Base-by-base conservation (phyloP, 495 filamentous ascomycete genomes). In the Platismatia glauca region DNA sequence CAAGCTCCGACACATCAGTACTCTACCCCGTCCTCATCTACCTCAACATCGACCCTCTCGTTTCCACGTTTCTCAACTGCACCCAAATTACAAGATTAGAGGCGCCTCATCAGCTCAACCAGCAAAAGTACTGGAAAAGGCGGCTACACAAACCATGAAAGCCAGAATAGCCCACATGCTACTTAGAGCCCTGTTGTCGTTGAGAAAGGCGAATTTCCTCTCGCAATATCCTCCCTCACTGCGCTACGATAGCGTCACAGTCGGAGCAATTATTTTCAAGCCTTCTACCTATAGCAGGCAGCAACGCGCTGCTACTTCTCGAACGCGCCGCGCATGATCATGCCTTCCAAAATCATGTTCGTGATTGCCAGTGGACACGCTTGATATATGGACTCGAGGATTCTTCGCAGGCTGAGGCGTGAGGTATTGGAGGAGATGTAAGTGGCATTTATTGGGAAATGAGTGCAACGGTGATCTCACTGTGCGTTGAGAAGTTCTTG, bases 321-420 rank as follows among this genome's bases (percentile, higher is more conserved):
- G 65, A 67, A 60, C 56, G 62, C 44, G 56, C 62, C 16, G 38
- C 65, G 24, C 44, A 65, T 12, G 65, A 67, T 8, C 34, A 22
- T 35, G 22, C 35, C 0, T 60, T 55, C 33, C 44, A 56, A 7
- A 37, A 56, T n/a, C 18, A 24, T 41, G 11, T 67, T 53, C 29
- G 65, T 60, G 18, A 56, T 67, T 12, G 62, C 65, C 1, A 33
- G 55, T 27, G 63, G 65, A 0, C 59, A 65, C 34, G 57, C 60
- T 13, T 62, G 57, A 15, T 33, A 60, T 7, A 39, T 13, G 1
- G 65, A 64, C 39, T 3, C 8, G 18, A 65, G 33, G 11, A 60
- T 67, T 16, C 13, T 46, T 4, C 22, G 55, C 27, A 46, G 31
- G 1, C 11, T 67, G 4, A 56, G 56, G 7, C 34, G 65, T 1